A percentile compares a stretch with the other conserved stretches of the same genome.
Conservation (phyloP, 805 yeast genomes). For the Naumovozyma dairenensis region DNA sequence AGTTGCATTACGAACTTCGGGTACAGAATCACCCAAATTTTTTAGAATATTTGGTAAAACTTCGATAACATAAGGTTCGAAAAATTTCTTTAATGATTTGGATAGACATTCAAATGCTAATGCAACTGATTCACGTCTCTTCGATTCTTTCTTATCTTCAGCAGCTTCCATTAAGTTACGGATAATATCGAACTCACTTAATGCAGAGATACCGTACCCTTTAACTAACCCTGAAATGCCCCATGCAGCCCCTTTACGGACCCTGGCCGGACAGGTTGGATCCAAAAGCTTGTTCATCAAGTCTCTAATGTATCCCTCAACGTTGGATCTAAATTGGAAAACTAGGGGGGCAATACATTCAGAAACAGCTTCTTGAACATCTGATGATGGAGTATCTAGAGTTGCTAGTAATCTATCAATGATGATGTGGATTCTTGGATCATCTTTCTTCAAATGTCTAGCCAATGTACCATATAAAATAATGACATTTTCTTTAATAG, state of each 20-base stretch:
- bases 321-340: constrained; percentile 39
- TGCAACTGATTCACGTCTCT: constrained; percentile 78
- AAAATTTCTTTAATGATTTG: constrained; percentile 57
- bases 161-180: constrained; percentile 70
- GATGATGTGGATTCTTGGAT: constrained; percentile 54
- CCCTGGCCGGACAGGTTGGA: constrained; percentile 31
- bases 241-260: constrained; percentile 90
- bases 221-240: constrained; percentile 90
- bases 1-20: constrained; percentile 86
- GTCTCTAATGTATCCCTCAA: constrained; percentile 45
- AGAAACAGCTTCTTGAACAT: constrained; percentile 80
- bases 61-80: constrained; percentile 93
- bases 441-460: constrained; percentile 62
- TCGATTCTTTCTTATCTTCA: constrained; percentile 71
- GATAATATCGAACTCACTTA: constrained; percentile 68
- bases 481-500: constrained; percentile 68
- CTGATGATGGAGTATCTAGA: constrained; percentile 78
- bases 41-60: constrained; percentile 71
- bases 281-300: constrained; percentile 53
- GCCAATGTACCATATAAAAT: constrained; percentile 88
- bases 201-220: constrained; percentile 76
- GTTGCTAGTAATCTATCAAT: constrained; percentile 64
- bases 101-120: constrained; percentile 81
- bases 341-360: constrained; percentile 82
- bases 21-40: constrained; percentile 72